A percentile compares a stretch with the other conserved stretches of the same genome.
These are phyloP conservation scores for Curvularia sp. DNA, from an alignment of 2,329 filamentous ascomycete species.

Conservation along the genomic window DNA sequence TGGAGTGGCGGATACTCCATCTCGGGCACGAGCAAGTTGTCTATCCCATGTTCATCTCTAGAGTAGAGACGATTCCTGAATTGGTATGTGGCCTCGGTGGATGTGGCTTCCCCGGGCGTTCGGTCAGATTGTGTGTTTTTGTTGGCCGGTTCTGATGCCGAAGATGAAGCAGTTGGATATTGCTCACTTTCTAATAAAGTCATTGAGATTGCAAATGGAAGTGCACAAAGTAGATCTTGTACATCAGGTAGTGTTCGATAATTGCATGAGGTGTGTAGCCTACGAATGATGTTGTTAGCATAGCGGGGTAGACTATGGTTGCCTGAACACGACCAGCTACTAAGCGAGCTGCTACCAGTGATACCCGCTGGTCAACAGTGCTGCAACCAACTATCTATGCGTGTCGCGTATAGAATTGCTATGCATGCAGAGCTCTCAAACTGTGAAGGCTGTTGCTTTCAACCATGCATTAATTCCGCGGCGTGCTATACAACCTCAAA, in stretches of 20 bases:
- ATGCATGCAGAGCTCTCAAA: background rate
- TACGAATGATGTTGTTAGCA: background rate
- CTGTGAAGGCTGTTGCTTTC: background rate
- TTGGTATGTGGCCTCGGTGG: background rate
- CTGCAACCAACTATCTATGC: background rate
- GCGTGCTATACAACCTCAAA: slow-evolving; percentile 71
- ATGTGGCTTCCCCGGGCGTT: too few relatives aligned
- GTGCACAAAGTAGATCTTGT: background rate
- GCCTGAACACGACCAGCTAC: background rate
- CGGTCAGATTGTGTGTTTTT: background rate
- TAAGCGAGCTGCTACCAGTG: background rate
- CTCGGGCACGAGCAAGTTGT: background rate
- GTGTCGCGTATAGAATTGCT: background rate
- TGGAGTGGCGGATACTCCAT: background rate
- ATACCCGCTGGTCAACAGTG: background rate
- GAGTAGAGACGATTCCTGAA: background rate
- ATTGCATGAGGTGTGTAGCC: background rate
- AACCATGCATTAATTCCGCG: background rate
- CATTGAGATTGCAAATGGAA: background rate
- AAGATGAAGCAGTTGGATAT: too few relatives aligned
- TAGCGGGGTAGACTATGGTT: background rate
- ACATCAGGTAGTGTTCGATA: background rate
- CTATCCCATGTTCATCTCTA: background rate
- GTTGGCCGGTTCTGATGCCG: background rate
- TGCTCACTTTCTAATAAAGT: background rate